These are phyloP conservation scores for Trichosporon ovoides DNA, from an alignment of 1,284 basidiomycete genomes.

Conservation along the genomic window DNA sequence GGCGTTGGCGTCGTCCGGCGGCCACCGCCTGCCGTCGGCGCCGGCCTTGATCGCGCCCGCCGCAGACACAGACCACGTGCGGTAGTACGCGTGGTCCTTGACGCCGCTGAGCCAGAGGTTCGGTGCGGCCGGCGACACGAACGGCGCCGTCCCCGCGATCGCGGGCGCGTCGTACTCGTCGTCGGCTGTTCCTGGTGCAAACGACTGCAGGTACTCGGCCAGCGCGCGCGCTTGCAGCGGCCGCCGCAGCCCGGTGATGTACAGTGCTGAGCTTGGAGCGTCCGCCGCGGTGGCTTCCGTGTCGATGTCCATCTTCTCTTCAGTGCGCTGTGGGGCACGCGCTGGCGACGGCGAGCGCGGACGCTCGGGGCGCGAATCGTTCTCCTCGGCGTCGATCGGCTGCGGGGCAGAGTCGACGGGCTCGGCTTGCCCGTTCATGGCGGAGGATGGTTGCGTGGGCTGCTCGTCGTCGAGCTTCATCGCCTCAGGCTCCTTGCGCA, in stretches of 20 bases:
- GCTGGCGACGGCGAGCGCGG: not conserved
- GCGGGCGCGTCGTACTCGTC: constrained; percentile 17
- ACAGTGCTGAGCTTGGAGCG: constrained; percentile 38
- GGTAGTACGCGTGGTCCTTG: constrained; percentile 43
- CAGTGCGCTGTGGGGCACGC: too few species aligned
- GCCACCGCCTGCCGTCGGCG: not conserved
- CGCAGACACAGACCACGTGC: not conserved
- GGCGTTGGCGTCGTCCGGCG: not conserved
- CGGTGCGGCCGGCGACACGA: constrained; percentile 25
- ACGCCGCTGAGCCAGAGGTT: constrained; percentile 44
- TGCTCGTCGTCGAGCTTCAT: constrained; percentile 1
- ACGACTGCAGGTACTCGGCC: constrained; percentile 3
- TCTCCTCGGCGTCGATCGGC: not conserved
- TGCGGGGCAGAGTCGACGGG: not conserved
- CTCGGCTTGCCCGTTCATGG: not conserved
- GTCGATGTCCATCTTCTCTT: constrained; percentile 11
- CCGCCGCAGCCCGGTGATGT: constrained; percentile 46
- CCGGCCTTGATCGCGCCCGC: not conserved
- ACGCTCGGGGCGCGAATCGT: not conserved
- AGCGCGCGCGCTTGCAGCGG: constrained; percentile 32
- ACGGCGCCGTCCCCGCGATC: constrained; percentile 23
- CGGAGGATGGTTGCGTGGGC: not conserved
- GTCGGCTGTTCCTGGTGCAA: not conserved
- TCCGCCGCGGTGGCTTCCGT: not conserved
- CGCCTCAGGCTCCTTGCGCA: not conserved